Base-by-base conservation (phyloP, 345 rosid genomes). In the Salix viminalis region DNA sequence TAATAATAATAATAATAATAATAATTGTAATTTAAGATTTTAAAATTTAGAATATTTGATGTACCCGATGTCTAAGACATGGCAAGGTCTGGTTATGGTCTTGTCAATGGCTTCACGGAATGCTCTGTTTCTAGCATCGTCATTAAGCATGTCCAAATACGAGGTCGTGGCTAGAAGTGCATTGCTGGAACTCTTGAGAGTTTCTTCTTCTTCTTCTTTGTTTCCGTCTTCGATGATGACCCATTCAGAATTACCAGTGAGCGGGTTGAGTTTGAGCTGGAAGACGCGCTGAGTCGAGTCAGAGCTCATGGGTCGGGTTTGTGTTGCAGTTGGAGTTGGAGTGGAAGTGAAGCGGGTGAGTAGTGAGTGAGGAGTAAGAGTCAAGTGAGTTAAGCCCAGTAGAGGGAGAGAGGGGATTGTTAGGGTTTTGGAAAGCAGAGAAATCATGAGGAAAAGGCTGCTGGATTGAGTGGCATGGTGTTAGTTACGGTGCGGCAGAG, bases 1-100 rank as follows among this genome's bases (percentile, higher is more conserved):
- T 41, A 10, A 1, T 41, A 10, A 3, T 2, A 42, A 3, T 42
- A 0, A 2, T 28, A 28, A 28, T 28, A 0, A 0, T 28, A 42
- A 2, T 41, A 2, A 6, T 37, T 37, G 41, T 10, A 41, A 36
- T 41, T 41, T 3, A 24, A 9, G 8, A 14, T 60, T 24, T 18
- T 4, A 26, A 37, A 50, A 56, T n/a, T 7, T 2, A 42, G 1
- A 66, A 24, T 2, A 71, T 2, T 52, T 11, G 6, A 50, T 60
- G 69, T 81, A 95, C 98, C 99, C 98, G 26, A 93, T 92, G 79
- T 96, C 99, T 44, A 93, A 92, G 46, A 93, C 98, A 78, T 88
- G 96, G 82, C 93, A 90, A 62, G 98, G 94, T 76, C 86, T 50
- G 6, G 91, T 84, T 7, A 95, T 50, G 54, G 87, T 77, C 82